Evolutionary conservation across 1,284 basidiomycete genomes (phyloP).

Genomic region (Tylopilus sp.): DNA sequence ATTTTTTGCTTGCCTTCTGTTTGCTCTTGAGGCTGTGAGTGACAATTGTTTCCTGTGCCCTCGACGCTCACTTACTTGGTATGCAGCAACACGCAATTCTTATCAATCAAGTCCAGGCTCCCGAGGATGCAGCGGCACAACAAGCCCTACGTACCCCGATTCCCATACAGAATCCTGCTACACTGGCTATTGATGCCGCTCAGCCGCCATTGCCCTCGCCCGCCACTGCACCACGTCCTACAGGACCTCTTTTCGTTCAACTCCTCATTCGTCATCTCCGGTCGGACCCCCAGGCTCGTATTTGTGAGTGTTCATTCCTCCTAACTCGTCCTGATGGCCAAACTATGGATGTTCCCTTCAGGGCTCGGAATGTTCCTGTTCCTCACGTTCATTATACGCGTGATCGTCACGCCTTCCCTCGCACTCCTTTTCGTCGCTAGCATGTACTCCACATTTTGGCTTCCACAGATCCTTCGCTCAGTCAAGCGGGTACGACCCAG

Average conservation of each 20-base stretch:
- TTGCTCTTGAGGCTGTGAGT: slow-evolving; percentile 71
- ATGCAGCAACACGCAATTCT: slow-evolving; percentile 79
- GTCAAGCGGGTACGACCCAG: slow-evolving; percentile 66
- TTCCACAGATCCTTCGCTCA: slow-evolving; percentile 81
- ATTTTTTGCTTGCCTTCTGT: slow-evolving; percentile 69
- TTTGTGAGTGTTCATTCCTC: slow-evolving; percentile 47
- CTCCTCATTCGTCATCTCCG: slow-evolving; percentile 55
- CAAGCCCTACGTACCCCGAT: slow-evolving; percentile 16
- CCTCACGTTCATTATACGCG: slow-evolving; percentile 65
- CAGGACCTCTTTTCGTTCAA: slow-evolving; percentile 40
- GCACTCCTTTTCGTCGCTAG: slow-evolving; percentile 67
- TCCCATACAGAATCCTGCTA: slow-evolving; percentile 4
- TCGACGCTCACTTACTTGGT: slow-evolving; percentile 1
- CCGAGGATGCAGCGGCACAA: slow-evolving; percentile 54
- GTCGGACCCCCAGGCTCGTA: slow-evolving; percentile 66
- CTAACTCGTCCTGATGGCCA: neutral
- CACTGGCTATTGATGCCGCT: neutral
- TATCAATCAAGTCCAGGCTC: slow-evolving; percentile 77
- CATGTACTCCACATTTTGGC: slow-evolving; percentile 77
- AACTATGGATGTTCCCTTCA: slow-evolving; percentile 25
- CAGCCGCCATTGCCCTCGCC: slow-evolving; percentile 20
- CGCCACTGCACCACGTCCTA: slow-evolving; percentile 9
- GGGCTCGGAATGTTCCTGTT: slow-evolving; percentile 67
- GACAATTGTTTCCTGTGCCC: neutral
- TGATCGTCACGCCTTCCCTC: slow-evolving; percentile 69